Percentiles rank a stretch among this genome's conserved stretches.
Evolutionary conservation across 2,329 filamentous ascomycete genomes (phyloP).

Genomic region (Alternaria sp.): DNA sequence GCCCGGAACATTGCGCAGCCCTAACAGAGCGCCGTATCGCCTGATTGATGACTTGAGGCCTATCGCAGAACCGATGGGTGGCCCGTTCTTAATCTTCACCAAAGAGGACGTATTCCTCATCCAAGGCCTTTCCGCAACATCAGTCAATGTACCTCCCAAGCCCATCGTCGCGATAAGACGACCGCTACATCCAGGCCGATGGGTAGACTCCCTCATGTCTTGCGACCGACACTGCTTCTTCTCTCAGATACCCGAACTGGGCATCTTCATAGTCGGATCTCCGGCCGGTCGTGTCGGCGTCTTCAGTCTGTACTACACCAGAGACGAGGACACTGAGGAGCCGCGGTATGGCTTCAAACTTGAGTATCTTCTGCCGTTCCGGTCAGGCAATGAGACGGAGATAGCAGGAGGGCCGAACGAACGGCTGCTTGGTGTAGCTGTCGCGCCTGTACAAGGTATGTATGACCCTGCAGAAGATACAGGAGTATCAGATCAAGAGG

Average conservation of each 20-base stretch:
- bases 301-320: conserved; percentile 61
- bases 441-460: conserved; percentile 65
- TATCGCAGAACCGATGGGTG: background rate
- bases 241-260: conserved; percentile 71
- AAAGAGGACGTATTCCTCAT: conserved; percentile 54
- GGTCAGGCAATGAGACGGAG: conserved; percentile 1
- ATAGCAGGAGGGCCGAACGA: conserved; percentile 10
- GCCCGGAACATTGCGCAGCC: background rate
- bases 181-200: conserved; percentile 28
- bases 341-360: conserved; percentile 58
- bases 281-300: conserved; percentile 71
- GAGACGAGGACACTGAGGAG: conserved; percentile 44
- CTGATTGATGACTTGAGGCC: background rate
- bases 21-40: background rate
- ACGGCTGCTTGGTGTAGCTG: conserved; percentile 70
- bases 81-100: conserved; percentile 52
- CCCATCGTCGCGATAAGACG: conserved; percentile 48
- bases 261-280: conserved; percentile 71
- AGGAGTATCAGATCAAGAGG: background rate
- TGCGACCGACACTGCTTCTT: conserved; percentile 66
- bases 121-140: conserved; percentile 40
- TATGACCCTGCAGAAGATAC: background rate
- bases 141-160: conserved; percentile 4
- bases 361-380: conserved; percentile 62
- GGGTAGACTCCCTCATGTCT: conserved; percentile 17